Base-by-base conservation (phyloP, 768 basidiomycete genomes). In the Macrolepiota dolichaula region DNA sequence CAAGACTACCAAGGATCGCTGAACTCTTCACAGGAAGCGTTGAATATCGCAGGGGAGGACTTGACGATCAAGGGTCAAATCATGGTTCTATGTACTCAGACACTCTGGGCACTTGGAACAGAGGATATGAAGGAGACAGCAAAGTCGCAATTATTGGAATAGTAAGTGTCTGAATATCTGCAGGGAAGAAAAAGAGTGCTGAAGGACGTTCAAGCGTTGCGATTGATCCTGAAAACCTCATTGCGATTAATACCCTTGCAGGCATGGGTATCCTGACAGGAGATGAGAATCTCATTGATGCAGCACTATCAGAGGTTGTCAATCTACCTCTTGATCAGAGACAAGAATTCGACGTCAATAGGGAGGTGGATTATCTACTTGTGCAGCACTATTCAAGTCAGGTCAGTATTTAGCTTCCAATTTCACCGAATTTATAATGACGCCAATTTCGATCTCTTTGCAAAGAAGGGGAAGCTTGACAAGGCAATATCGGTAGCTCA, bases 181-280 rank as follows among this genome's bases (percentile, higher is more conserved):
- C 29, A 13, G 44, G n/a, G 40, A 22, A 40, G 32, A 47, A 29
- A n/a, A 32, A 47, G 15, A 55, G 57, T 53, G 46, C 55, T 50
- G 29, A 55, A 51, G 44, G 36, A 9, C 29, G 51, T 27, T 56
- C 19, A 19, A 96, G 95, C 67, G 89, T 97, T 64, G 79, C 87
- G 0, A 72, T 79, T 25, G 91, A 96, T 69, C 82, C 88, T 0
- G 89, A 89, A 63, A 92, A 95, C 68, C 70, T 94, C 53, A 79
- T 82, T 57, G 93, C 92, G 1, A 90, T 96, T 71, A 91, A 89
- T 50, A 82, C 87, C 0, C 81, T 98, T 1, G 91, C 91, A 0
- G 91, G 90, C n/a, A 94, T 97, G 85, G 94, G 92, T 11, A 86
- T 94, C 58, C 73, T 95, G 56, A 88, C 88, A 2, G 79, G 80